Percentiles rank a stretch among this genome's conserved stretches.
Evolutionary conservation across 805 yeast genomes (phyloP).

Genomic region (Candida insectalens): DNA sequence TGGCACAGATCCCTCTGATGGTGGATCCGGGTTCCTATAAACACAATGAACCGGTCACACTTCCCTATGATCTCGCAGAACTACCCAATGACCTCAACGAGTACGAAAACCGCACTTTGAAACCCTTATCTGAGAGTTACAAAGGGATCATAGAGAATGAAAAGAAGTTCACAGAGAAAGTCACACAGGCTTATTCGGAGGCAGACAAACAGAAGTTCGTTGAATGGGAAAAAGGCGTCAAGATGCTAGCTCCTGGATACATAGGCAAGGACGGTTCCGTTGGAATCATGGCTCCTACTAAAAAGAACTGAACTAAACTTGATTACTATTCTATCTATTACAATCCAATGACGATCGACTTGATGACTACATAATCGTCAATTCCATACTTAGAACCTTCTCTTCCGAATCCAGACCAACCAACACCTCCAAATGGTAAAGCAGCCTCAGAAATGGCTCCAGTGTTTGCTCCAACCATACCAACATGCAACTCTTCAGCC

Average conservation of each 20-base stretch:
- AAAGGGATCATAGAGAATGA: slow-evolving; percentile 4
- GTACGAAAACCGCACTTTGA: slow-evolving; percentile 4
- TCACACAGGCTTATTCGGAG: not conserved
- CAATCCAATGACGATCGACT: slow-evolving; percentile 48
- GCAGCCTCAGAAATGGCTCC: slow-evolving; percentile 63
- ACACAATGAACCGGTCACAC: slow-evolving; percentile 15
- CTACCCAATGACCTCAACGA: slow-evolving; percentile 5
- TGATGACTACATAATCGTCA: slow-evolving; percentile 61
- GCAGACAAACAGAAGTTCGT: slow-evolving; percentile 4
- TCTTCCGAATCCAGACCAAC: slow-evolving; percentile 72
- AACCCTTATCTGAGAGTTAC: slow-evolving; percentile 3
- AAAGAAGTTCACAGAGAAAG: slow-evolving; percentile 1
- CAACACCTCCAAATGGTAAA: slow-evolving; percentile 72
- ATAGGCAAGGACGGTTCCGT: slow-evolving; percentile 13
- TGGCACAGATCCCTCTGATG: slow-evolving; percentile 20
- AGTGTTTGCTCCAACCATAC: slow-evolving; percentile 78
- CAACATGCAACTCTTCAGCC: slow-evolving; percentile 61
- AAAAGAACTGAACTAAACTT: slow-evolving; percentile 1
- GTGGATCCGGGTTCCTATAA: slow-evolving; percentile 17
- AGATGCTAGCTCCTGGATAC: slow-evolving; percentile 20
- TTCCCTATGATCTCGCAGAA: slow-evolving; percentile 16
- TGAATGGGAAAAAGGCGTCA: slow-evolving; percentile 15
- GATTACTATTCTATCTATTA: slow-evolving; percentile 14
- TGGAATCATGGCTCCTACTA: slow-evolving; percentile 19
- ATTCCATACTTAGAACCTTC: slow-evolving; percentile 72